A percentile compares a stretch with the other conserved stretches of the same genome.
These are phyloP conservation scores for Leccinum solheimii DNA, from an alignment of 1,284 basidiomycete genomes.

Conservation along the genomic window DNA sequence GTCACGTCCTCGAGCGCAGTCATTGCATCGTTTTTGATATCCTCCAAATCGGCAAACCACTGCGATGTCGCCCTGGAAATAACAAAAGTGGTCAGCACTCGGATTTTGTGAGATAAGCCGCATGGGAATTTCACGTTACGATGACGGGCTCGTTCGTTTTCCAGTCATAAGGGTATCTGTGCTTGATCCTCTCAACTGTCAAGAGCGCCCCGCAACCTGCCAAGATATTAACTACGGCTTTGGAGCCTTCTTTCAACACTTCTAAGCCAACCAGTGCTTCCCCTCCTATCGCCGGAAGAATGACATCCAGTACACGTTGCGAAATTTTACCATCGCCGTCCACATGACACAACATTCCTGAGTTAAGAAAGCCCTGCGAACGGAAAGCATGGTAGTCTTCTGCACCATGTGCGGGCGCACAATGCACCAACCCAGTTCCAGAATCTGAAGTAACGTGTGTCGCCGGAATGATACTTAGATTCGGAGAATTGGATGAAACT, in stretches of 20 bases:
- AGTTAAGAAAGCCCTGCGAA: constrained; percentile 45
- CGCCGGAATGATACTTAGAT: constrained; percentile 48
- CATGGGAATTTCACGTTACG: constrained; percentile 58
- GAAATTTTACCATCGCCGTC: constrained; percentile 81
- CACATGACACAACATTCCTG: constrained; percentile 72
- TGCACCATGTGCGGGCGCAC: constrained; percentile 91
- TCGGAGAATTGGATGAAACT: constrained; percentile 10
- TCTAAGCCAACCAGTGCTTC: constrained; percentile 64
- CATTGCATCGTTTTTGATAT: constrained; percentile 79
- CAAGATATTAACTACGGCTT: constrained; percentile 66
- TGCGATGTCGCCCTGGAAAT: constrained; percentile 85
- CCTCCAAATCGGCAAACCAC: constrained; percentile 94
- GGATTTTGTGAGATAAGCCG: background rate
- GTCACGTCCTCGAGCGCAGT: constrained; percentile 69
- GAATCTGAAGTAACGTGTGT: constrained; percentile 83
- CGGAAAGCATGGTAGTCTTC: constrained; percentile 88
- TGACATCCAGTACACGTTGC: constrained; percentile 50
- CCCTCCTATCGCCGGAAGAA: constrained; percentile 46
- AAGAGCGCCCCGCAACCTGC: constrained; percentile 60
- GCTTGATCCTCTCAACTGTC: constrained; percentile 72
- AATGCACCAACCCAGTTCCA: constrained; percentile 97
- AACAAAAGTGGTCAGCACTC: constrained; percentile 11
- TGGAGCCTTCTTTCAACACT: constrained; percentile 73
- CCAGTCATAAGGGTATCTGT: constrained; percentile 98
- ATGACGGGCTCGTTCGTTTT: constrained; percentile 93